Base-by-base conservation (phyloP, 805 yeast genomes). In the Yueomyces sinensis region DNA sequence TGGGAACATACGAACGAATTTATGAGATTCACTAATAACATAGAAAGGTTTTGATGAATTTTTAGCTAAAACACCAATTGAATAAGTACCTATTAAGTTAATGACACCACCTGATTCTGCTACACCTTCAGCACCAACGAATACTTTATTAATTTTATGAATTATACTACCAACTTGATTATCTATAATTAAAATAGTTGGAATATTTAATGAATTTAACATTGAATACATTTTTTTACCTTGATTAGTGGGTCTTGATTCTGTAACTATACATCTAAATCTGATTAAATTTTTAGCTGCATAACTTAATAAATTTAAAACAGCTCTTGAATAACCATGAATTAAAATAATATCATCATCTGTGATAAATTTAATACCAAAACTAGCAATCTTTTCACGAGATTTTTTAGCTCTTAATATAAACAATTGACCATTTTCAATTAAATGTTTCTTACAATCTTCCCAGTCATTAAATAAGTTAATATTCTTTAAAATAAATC, bases 91-190 rank as follows among this genome's bases (percentile, higher is more conserved):
- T 41, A 91, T 77, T 45, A 82, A 87, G 58, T 91, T 91, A 45
- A 91, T 89, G 32, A 93, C 84, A 24, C 99, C 99, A 37, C 99
- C 99, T 54, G 93, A 80, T 62, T 91, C 99, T 3, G 95, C 94
- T 3, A 91, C 99, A 45, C 99, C 99, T 59, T 91, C 98, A 1
- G 98, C 98, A 36, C 99, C 99, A 44, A 91, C 91, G 43, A 91
- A 71, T 4, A 91, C 82, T 58, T 91, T 89, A 61, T 89, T 94
- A 13, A 87, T 86, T 55, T 82, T 81, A 55, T 84, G 87, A 39
- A 91, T 76, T 27, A 86, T 83, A 45, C 76, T 84, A 0, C 97
- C 97, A 13, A 89, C 96, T 6, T 95, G 94, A 35, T 84, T 76
- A 54, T 91, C 99, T 14, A 83, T 87, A 33, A 91, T 82, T 34